Base-by-base conservation (phyloP, 1,139 yeast genomes). In the Petasospora rhodanensis region DNA sequence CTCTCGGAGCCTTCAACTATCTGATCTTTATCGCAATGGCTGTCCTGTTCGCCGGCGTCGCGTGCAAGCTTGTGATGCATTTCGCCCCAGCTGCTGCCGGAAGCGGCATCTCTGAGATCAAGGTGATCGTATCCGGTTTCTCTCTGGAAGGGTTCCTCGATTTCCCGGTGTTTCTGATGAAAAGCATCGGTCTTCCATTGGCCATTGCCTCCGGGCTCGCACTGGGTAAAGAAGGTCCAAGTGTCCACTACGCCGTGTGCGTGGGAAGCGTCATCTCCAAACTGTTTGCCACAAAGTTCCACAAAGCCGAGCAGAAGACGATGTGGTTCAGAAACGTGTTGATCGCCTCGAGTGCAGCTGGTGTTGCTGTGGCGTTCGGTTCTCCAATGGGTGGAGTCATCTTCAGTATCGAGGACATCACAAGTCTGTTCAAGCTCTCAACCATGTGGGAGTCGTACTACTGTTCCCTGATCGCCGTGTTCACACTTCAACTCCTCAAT, bases 61-160 rank as follows among this genome's bases (percentile, higher is more conserved):
- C 96, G 2, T 86, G 93, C 1, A 56, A 68, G 11, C 55, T 86
- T 28, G 96, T 93, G 28, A 68, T 75, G 46, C 57, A 59, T 14
- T 79, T 75, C 50, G 91, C 96, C 1, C 96, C 96, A 0, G 70
- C 79, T 37, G 98, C 98, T 1, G 94, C 98, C 1, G 98, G 98
- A 0, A 84, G 95, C 3, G 98, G 98, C 0, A 93, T 93, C 30
- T 82, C 96, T 5, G 99, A 93, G 56, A 91, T 93, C 56, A 93
- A 93, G 58, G 84, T 95, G 55, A 87, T 93, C 45, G 87, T 91
- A 2, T 81, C 95, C 0, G 99, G 99, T 0, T 93, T 89, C 55
- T 76, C 74, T 15, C 72, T 84, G 68, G 73, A 76, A 22, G 87
- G 85, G 5, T 93, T 89, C 49, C 66, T 91, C 34, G 84, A 81